Conservation (phyloP, 768 basidiomycete species). For the Tephrocybe sp. region DNA sequence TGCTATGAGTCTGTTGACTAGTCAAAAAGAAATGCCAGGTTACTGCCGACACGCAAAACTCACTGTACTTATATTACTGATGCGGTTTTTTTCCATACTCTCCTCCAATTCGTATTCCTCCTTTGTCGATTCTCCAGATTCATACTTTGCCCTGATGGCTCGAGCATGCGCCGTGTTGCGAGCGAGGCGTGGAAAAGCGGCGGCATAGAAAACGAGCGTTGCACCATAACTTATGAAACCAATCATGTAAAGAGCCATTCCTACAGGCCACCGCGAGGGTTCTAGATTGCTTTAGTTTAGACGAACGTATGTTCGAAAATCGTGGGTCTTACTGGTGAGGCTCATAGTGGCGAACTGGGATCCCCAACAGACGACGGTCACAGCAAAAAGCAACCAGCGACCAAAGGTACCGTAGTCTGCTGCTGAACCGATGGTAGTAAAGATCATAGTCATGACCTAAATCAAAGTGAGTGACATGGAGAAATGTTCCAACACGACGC, state of each 20-base stretch:
- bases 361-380: slow-evolving; percentile 78
- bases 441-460: slow-evolving; percentile 76
- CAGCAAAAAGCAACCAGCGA: slow-evolving; percentile 70
- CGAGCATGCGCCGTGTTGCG: slow-evolving; percentile 71
- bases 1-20: slow-evolving; percentile 61
- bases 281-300: slow-evolving; percentile 32
- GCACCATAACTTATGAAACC: slow-evolving; percentile 81
- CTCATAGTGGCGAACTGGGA: slow-evolving; percentile 79
- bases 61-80: slow-evolving; percentile 84
- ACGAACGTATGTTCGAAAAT: background rate
- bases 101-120: slow-evolving; percentile 76
- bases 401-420: slow-evolving; percentile 79
- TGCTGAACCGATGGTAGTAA: slow-evolving; percentile 76
- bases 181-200: slow-evolving; percentile 77
- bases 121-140: slow-evolving; percentile 54
- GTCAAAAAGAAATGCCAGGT: background rate
- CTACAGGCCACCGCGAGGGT: slow-evolving; percentile 69
- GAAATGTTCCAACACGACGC: slow-evolving; percentile 19
- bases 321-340: slow-evolving; percentile 54
- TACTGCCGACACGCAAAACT: no score
- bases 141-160: slow-evolving; percentile 51
- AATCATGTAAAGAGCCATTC: slow-evolving; percentile 79
- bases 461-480: background rate
- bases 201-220: slow-evolving; percentile 79
- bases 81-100: slow-evolving; percentile 79